These are phyloP conservation scores for Coemansia reversa DNA, from an alignment of 192 early-diverging fungal species.

Conservation along the genomic window DNA sequence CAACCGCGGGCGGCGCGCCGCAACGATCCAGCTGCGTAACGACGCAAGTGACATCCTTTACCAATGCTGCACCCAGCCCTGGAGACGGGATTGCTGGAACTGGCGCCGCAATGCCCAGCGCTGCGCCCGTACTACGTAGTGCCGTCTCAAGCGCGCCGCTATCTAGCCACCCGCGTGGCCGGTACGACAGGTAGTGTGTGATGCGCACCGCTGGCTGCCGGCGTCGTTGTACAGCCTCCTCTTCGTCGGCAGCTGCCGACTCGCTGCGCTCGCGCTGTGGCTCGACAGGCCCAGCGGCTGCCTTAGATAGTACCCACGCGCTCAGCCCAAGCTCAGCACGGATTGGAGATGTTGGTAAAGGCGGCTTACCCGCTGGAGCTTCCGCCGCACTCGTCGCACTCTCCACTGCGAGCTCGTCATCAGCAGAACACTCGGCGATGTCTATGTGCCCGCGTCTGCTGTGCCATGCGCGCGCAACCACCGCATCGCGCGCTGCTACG, in stretches of 20 bases:
- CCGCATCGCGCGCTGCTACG: constrained; percentile 27
- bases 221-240: constrained; percentile 30
- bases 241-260: constrained; percentile 34
- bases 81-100: constrained; percentile 25
- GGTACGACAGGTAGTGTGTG: constrained; percentile 35
- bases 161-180: constrained; percentile 46
- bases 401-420: not conserved
- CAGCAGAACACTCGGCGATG: constrained; percentile 39
- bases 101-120: constrained; percentile 11
- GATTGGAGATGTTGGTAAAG: not conserved
- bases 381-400: not conserved
- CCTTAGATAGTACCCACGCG: constrained; percentile 42
- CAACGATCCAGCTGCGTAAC: constrained; percentile 13
- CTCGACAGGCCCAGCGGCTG: not conserved
- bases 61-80: constrained; percentile 10
- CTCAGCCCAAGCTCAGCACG: constrained; percentile 36
- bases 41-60: constrained; percentile 11
- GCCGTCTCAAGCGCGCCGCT: not conserved
- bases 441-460: constrained; percentile 37
- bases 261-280: constrained; percentile 16
- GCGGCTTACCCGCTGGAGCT: not conserved
- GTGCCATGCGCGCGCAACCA: constrained; percentile 36
- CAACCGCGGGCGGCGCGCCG: constrained; percentile 31
- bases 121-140: not conserved
- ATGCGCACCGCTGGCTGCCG: constrained; percentile 38